Conservation (phyloP, 371 early-diverging fungal genomes). For the Capillidium heterosporum region DNA sequence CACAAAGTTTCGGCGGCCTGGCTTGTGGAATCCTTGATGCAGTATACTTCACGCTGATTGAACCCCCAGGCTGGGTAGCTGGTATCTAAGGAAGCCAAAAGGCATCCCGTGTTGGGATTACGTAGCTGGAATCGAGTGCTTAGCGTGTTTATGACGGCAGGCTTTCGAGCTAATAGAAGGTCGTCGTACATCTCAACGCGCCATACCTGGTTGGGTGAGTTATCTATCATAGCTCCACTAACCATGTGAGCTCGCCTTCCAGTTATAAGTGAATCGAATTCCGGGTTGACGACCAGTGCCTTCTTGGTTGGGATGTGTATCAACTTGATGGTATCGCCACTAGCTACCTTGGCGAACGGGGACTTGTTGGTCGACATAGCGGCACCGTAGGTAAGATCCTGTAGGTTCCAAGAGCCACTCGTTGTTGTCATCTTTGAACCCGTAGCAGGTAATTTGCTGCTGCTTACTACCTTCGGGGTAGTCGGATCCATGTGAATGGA, state of each 20-base stretch:
- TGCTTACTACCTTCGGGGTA: constrained; percentile 88
- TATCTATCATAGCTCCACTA: constrained; percentile 52
- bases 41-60: constrained; percentile 2
- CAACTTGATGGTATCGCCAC: constrained; percentile 67
- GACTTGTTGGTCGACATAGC: background rate
- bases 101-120: constrained; percentile 61
- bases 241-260: constrained; percentile 62
- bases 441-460: constrained; percentile 96
- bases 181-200: constrained; percentile 67
- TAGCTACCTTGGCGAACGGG: constrained; percentile 23
- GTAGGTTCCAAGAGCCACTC: constrained; percentile 53
- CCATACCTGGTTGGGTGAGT: constrained; percentile 74
- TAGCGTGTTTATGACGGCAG: constrained; percentile 38
- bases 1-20: background rate
- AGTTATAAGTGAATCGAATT: constrained; percentile 63
- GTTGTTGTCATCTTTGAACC: constrained; percentile 95
- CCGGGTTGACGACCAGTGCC: constrained; percentile 66
- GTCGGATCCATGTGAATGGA: constrained; percentile 93
- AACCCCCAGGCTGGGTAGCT: constrained; percentile 97
- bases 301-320: constrained; percentile 50
- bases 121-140: constrained; percentile 79
- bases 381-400: background rate
- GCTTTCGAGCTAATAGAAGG: constrained; percentile 12
- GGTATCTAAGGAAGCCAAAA: constrained; percentile 53
- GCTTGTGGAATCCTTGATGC: background rate